A percentile compares a stretch with the other conserved stretches of the same genome.
phyloP scores from a whole-genome alignment of 306 rosid species.

The Oemleria cerasiformis region DNA sequence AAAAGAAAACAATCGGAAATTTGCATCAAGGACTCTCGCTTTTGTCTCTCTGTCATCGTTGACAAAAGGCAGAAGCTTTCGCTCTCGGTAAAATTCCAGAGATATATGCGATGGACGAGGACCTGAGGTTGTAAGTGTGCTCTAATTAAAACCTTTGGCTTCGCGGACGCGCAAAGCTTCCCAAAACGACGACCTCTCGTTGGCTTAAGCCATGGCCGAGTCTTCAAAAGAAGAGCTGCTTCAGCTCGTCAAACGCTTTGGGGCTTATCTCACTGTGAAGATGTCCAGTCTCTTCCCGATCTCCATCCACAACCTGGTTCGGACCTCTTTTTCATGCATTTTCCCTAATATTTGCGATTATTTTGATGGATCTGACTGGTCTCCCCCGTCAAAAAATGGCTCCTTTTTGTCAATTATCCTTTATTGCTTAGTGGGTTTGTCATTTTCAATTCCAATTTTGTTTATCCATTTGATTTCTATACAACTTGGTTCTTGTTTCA shows the following conservation, averaged over 20 bases:
- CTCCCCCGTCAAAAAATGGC: not conserved
- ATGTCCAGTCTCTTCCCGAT: slow-evolving; percentile 61
- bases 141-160: slow-evolving; percentile 4
- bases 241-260: slow-evolving; percentile 71
- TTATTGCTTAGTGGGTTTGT: not conserved
- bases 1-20: not conserved
- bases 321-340: not conserved
- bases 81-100: not conserved
- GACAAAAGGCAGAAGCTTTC: not conserved
- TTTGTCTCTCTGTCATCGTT: not conserved
- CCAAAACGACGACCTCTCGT: slow-evolving; percentile 14
- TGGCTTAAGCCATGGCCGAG: slow-evolving; percentile 48
- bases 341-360: not conserved
- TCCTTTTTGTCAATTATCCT: not conserved
- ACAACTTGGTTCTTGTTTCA: not conserved
- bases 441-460: not conserved
- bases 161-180: not conserved
- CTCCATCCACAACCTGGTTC: slow-evolving; percentile 57
- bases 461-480: not conserved
- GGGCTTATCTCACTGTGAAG: slow-evolving; percentile 66
- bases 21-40: not conserved
- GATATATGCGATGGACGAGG: not conserved
- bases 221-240: slow-evolving; percentile 68
- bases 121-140: not conserved
- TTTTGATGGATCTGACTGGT: slow-evolving; percentile 20